Evolutionary conservation across 306 rosid genomes (phyloP).

Genomic region (Castanea mollissima): DNA sequence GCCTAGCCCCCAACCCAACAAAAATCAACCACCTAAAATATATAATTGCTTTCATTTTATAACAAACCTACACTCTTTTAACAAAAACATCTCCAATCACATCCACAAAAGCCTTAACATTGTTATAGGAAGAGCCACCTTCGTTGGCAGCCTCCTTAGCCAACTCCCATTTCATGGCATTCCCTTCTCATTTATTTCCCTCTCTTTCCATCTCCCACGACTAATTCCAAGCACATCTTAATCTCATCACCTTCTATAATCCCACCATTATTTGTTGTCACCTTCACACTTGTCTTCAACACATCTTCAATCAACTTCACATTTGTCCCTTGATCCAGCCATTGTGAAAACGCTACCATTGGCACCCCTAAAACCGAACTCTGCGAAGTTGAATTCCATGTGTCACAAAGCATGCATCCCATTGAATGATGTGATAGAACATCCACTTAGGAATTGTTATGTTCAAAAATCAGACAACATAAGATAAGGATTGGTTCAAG

Average conservation of each 20-base stretch:
- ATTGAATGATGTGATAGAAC: constrained; percentile 44
- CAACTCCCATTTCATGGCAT: constrained; percentile 27
- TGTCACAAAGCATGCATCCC: constrained; percentile 26
- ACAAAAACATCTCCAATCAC: too few species aligned
- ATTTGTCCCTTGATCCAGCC: too few species aligned
- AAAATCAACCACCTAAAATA: too few species aligned
- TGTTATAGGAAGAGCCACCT: not conserved
- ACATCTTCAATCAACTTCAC: constrained; percentile 12
- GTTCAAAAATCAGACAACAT: too few species aligned
- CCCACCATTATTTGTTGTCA: not conserved
- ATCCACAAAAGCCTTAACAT: constrained; percentile 25
- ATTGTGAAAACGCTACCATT: too few species aligned
- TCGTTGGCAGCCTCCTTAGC: constrained; percentile 24
- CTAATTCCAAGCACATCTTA: constrained; percentile 15
- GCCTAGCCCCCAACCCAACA: too few species aligned
- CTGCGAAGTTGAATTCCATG: too few species aligned
- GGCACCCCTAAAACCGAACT: constrained; percentile 3
- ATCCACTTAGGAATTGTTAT: constrained; percentile 39
- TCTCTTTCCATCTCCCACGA: constrained; percentile 3
- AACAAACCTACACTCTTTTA: too few species aligned
- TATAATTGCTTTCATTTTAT: too few species aligned
- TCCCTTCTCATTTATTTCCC: constrained; percentile 20
- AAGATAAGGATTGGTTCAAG: too few species aligned
- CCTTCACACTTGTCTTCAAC: constrained; percentile 1
- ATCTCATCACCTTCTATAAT: constrained; percentile 15